These are phyloP conservation scores for Phytophthora multivora DNA, from an alignment of 352 stramenopile genomes.

Conservation along the genomic window DNA sequence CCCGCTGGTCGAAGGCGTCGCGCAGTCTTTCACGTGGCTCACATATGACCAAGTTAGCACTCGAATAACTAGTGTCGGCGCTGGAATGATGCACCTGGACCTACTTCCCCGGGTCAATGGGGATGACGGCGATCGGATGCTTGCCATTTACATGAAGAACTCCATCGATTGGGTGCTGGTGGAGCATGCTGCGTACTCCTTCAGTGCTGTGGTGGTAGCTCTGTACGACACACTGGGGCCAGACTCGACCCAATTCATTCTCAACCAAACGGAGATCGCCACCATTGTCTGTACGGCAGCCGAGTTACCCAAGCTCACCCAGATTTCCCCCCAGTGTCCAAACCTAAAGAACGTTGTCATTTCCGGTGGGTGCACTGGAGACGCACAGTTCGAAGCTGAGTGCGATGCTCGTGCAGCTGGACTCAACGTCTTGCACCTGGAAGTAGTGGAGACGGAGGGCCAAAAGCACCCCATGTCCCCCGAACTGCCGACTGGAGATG, in stretches of 20 bases:
- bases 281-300: conserved; percentile 69
- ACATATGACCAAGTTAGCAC: conserved; percentile 57
- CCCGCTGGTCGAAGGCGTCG: conserved; percentile 34
- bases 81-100: conserved; percentile 50
- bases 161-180: conserved; percentile 94
- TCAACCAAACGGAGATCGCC: conserved; percentile 74
- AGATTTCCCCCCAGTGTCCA: conserved; percentile 41
- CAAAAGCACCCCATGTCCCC: conserved; percentile 29
- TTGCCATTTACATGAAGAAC: conserved; percentile 97
- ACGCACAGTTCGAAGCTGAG: conserved; percentile 44
- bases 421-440: conserved; percentile 47
- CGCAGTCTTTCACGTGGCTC: conserved; percentile 51
- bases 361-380: conserved; percentile 29
- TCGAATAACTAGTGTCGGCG: conserved; percentile 41
- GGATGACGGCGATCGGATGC: conserved; percentile 59
- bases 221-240: conserved; percentile 83
- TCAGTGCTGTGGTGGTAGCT: conserved; percentile 49
- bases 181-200: conserved; percentile 84
- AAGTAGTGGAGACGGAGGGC: conserved; percentile 47
- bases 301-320: conserved; percentile 56
- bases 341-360: conserved; percentile 56
- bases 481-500: conserved; percentile 45
- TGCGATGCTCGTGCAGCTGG: conserved; percentile 33
- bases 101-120: conserved; percentile 46
- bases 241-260: conserved; percentile 74